Base-by-base conservation (phyloP, 345 rosid species). In the Acer saccharum region DNA sequence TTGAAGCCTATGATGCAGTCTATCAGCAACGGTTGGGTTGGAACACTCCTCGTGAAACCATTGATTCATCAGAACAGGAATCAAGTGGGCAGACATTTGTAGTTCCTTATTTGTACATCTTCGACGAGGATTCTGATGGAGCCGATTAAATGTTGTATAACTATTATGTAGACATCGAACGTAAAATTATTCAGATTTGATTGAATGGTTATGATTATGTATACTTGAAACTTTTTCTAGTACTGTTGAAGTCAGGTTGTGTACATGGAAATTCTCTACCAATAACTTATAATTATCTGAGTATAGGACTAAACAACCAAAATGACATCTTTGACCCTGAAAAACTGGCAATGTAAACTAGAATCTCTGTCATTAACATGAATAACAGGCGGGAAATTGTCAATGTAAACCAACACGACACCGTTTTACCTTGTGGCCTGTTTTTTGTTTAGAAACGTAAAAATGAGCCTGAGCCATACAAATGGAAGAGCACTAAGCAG, bases 1-100 rank as follows among this genome's bases (percentile, higher is more conserved):
- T 83, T 2, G 93, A 89, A 70, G 97, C 97, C 20, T 96, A 88
- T 25, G 99, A 92, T 82, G 86, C 83, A 25, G 87, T 91, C 39
- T 94, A 88, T 71, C 77, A 68, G 78, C 88, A 79, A 72, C 79
- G 79, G 10, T 68, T 92, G 57, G 88, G 86, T 41, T 73, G 81
- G 90, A 87, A 83, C 76, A 29, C 71, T 44, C 79, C 80, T 25
- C 76, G 78, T 73, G 84, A 43, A 41, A 80, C 75, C 17, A 48
- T 21, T 11, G 76, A 68, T 55, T 69, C 75, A 43, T 65, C 23
- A 21, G 83, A 72, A 78, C 82, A 73, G 61, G 81, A 86, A 48
- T 29, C 80, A 16, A 79, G 69, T 32, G 35, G 32, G 39, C 46
- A 73, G 62, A 63, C 75, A 17, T 65, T 70, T 65, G 83, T 77